Evolutionary conservation across 1,284 basidiomycete species (phyloP).

Genomic region (Sporisorium sorghi): DNA sequence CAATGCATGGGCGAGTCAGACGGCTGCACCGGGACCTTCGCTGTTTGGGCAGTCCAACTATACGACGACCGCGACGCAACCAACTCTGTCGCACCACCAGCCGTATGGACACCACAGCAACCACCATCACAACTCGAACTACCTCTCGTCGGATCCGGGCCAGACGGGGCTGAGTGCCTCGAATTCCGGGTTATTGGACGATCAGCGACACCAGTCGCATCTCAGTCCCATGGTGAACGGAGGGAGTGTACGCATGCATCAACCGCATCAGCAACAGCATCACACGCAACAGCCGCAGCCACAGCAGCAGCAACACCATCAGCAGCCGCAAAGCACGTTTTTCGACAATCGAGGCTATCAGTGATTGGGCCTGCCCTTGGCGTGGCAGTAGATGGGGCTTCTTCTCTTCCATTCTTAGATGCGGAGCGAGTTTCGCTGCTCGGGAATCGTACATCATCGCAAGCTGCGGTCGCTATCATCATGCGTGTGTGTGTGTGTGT

Average conservation of each 20-base stretch:
- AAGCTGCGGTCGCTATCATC: not conserved
- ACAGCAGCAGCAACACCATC: slow-evolving; percentile 21
- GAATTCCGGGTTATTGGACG: slow-evolving; percentile 34
- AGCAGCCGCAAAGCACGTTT: slow-evolving; percentile 25
- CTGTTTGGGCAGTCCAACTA: slow-evolving; percentile 41
- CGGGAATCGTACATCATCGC: not conserved
- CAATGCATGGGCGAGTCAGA: slow-evolving; percentile 38
- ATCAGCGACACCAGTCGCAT: slow-evolving; percentile 43
- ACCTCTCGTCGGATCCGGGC: slow-evolving; percentile 33
- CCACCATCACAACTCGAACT: slow-evolving; percentile 43
- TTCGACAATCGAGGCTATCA: slow-evolving; percentile 40
- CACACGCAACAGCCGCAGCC: slow-evolving; percentile 6
- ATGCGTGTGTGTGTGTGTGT: not conserved
- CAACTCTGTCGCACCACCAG: slow-evolving; percentile 34
- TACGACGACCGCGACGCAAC: slow-evolving; percentile 16
- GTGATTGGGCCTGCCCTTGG: not conserved
- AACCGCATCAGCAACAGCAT: slow-evolving; percentile 22
- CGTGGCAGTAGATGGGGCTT: not conserved
- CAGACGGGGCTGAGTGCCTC: slow-evolving; percentile 33
- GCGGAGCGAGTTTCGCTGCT: too few relatives aligned
- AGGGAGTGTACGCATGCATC: slow-evolving; percentile 41
- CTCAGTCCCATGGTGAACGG: slow-evolving; percentile 45
- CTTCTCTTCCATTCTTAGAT: not conserved
- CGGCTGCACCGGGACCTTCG: slow-evolving; percentile 29
- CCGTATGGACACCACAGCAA: slow-evolving; percentile 35